Conservation (phyloP, 177 flowering plant species). For the Vitis hybrid region DNA sequence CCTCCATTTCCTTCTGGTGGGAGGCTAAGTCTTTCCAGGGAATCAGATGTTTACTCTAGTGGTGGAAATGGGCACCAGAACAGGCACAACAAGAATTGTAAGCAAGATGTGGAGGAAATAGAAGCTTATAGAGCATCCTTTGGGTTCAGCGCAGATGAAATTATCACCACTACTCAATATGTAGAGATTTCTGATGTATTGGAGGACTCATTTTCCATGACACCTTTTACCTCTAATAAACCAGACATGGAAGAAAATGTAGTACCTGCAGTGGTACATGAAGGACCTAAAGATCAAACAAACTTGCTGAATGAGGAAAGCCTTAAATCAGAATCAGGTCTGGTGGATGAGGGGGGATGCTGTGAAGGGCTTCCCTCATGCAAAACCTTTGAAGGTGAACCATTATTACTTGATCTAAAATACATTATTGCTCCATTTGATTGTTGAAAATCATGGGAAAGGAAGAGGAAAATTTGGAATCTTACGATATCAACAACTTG, state of each 20-base stretch:
- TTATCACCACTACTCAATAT: slow-evolving; percentile 72
- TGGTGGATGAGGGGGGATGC: slow-evolving; percentile 9
- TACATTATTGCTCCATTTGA: not conserved
- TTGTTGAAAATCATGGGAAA: not conserved
- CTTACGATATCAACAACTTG: not conserved
- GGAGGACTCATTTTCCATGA: slow-evolving; percentile 78
- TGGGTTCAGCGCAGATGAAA: slow-evolving; percentile 99
- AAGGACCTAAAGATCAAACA: slow-evolving; percentile 26
- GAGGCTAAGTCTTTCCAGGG: slow-evolving; percentile 80
- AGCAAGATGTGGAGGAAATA: slow-evolving; percentile 83
- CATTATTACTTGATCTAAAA: slow-evolving; percentile 1
- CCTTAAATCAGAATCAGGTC: slow-evolving; percentile 26
- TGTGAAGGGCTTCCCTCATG: slow-evolving; percentile 19
- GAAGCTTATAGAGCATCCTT: slow-evolving; percentile 98
- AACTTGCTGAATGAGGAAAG: slow-evolving; percentile 22
- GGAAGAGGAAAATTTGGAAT: not conserved
- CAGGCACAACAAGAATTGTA: slow-evolving; percentile 53
- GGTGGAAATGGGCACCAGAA: slow-evolving; percentile 64
- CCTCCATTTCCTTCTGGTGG: slow-evolving; percentile 78
- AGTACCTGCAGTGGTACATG: slow-evolving; percentile 20
- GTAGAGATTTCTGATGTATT: slow-evolving; percentile 79
- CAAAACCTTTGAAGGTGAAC: slow-evolving; percentile 47
- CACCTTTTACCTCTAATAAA: slow-evolving; percentile 54
- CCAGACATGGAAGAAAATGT: slow-evolving; percentile 30
- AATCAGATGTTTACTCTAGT: slow-evolving; percentile 62